Evolutionary conservation across 2,329 filamentous ascomycete species (phyloP), one percentile per base, ranked within the genome.

Genomic region (Trichophyton simii): DNA sequence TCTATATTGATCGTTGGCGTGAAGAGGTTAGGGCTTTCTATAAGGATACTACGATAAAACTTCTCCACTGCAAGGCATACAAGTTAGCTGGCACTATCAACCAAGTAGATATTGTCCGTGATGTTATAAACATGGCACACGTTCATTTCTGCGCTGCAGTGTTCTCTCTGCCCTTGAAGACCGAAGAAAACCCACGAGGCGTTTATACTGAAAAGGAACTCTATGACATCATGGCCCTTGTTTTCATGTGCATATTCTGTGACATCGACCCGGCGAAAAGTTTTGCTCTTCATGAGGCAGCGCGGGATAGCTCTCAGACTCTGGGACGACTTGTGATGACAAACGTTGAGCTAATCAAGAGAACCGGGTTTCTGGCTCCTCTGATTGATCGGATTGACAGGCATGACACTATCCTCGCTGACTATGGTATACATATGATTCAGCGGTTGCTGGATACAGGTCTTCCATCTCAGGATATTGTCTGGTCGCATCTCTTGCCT

Each of bases 401-500:
- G 52, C 67, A 66, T 20, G 62, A 73, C 20, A 61, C 67, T 18
- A 62, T 65, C 1, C 73, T 84, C 31, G 77, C 76, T 52, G 72
- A 50, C 18, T 84, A 83, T 67, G 82, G 82, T 9, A 72, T 77
- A 6, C 78, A 82, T 65, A 79, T 84, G 74, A 80, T 84, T 63
- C 70, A 79, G 60, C 77, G 78, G 11, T 72, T 84, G 8, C 72
- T 82, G 18, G 75, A 76, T 44, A 76, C 74, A 6, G 75, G 77
- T 6, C 72, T 77, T 61, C 72, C 76, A 1, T 69, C 77, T 4
- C 72, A 80, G 28, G 76, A 81, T 20, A 73, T 83, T 28, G 80
- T 83, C 34, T 82, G 79, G 78, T 79, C 78, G 46, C 79, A 83
- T 60, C 79, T 84, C 60, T 75, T 85, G 48, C 81, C 81, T 36